These are phyloP conservation scores for Aspergillus caelatus DNA, from an alignment of 2,329 filamentous ascomycete genomes.

Conservation along the genomic window DNA sequence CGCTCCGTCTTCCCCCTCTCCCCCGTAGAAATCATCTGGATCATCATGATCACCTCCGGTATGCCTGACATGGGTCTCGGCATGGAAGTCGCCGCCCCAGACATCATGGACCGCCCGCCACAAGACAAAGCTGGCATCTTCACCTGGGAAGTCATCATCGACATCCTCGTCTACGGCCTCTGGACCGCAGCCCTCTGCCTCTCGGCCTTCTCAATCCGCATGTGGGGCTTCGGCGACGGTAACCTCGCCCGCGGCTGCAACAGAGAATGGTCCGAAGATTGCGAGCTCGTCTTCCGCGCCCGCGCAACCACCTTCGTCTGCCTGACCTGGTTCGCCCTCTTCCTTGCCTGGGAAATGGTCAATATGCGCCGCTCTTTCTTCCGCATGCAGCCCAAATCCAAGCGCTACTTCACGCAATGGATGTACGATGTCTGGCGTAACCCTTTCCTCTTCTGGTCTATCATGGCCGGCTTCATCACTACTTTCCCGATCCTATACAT, in stretches of 20 bases:
- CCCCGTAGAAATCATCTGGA: conserved; percentile 84
- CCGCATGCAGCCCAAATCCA: conserved; percentile 66
- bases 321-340: conserved; percentile 75
- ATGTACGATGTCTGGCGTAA: conserved; percentile 68
- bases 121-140: conserved; percentile 71
- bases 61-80: conserved; percentile 85
- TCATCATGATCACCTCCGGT: conserved; percentile 86
- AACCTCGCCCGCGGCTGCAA: conserved; percentile 63
- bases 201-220: conserved; percentile 61
- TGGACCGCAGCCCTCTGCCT: conserved; percentile 72
- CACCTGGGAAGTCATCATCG: conserved; percentile 71
- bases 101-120: conserved; percentile 77
- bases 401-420: conserved; percentile 66
- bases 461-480: conserved; percentile 57
- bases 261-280: conserved; percentile 54
- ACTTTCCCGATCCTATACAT: conserved; percentile 66
- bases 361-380: conserved; percentile 72
- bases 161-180: conserved; percentile 75
- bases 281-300: conserved; percentile 67
- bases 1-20: conserved; percentile 81
- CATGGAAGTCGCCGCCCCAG: conserved; percentile 70
- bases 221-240: conserved; percentile 62
- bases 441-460: conserved; percentile 69
- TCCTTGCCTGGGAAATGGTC: conserved; percentile 76
- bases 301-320: conserved; percentile 71